Evolutionary conservation across 805 yeast species (phyloP).

Genomic region (Isabelozyma gotoi): DNA sequence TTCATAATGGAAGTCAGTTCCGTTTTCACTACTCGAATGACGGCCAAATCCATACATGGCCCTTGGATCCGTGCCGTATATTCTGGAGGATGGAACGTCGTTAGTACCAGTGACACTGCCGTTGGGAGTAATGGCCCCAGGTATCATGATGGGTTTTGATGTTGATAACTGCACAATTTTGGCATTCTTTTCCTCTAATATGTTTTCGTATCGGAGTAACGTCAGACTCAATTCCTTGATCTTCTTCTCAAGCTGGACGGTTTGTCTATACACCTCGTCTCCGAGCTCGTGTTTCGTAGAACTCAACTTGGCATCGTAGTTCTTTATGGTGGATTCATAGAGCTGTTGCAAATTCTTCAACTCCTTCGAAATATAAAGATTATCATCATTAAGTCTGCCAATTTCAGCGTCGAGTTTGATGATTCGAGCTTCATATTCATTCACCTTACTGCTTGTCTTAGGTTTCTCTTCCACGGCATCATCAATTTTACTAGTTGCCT

Average conservation of each 20-base stretch:
- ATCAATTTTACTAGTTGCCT: not conserved
- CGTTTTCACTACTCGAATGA: slow-evolving; percentile 1
- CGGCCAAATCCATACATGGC: slow-evolving; percentile 1
- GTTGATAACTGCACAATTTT: slow-evolving; percentile 33
- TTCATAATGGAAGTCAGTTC: not conserved
- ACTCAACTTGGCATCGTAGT: slow-evolving; percentile 20
- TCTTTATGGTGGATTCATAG: slow-evolving; percentile 14
- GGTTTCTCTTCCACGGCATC: not conserved
- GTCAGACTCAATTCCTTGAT: slow-evolving; percentile 32
- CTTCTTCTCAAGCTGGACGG: slow-evolving; percentile 30
- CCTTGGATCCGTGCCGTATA: not conserved
- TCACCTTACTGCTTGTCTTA: slow-evolving; percentile 1
- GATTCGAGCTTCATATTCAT: slow-evolving; percentile 8
- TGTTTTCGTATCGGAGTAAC: slow-evolving; percentile 30
- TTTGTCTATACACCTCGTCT: slow-evolving; percentile 20
- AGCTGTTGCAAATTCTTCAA: slow-evolving; percentile 11
- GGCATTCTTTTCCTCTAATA: slow-evolving; percentile 37
- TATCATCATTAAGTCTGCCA: slow-evolving; percentile 16
- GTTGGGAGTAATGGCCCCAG: slow-evolving; percentile 10
- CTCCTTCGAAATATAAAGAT: slow-evolving; percentile 15
- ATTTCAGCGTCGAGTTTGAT: slow-evolving; percentile 16
- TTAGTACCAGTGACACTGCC: not conserved
- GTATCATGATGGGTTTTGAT: slow-evolving; percentile 39
- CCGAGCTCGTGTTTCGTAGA: slow-evolving; percentile 25
- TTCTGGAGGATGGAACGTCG: not conserved